Evolutionary conservation across 768 basidiomycete genomes (phyloP).

Genomic region (Psilocybe subaeruginosa): DNA sequence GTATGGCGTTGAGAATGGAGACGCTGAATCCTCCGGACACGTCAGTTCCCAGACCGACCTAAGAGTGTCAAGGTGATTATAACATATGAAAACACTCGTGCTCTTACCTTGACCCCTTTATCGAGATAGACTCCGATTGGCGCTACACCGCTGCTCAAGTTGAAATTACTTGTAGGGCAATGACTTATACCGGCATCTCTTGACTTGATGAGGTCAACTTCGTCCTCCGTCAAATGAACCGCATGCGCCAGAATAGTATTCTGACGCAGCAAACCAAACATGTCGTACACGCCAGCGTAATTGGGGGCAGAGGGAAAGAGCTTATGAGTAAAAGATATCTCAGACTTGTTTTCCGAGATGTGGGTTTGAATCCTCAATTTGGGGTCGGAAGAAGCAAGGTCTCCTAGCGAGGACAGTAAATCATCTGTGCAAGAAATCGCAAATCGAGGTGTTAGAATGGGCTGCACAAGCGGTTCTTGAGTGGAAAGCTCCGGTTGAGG

Average conservation of each 20-base stretch:
- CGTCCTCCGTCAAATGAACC: constrained; percentile 74
- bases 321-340: constrained; percentile 65
- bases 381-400: constrained; percentile 60
- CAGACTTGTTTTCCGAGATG: constrained; percentile 80
- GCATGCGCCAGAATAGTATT: constrained; percentile 92
- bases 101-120: constrained; percentile 76
- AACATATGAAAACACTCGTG: neutral
- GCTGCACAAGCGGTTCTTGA: constrained; percentile 72
- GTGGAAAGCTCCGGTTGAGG: constrained; percentile 21
- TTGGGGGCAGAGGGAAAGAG: constrained; percentile 67
- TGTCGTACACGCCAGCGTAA: constrained; percentile 86
- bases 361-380: constrained; percentile 88
- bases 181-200: constrained; percentile 81
- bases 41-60: constrained; percentile 97
- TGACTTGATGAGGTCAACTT: constrained; percentile 71
- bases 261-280: constrained; percentile 68
- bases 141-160: constrained; percentile 85
- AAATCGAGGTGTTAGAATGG: constrained; percentile 94
- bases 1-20: constrained; percentile 77
- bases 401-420: constrained; percentile 66
- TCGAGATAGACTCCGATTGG: constrained; percentile 81
- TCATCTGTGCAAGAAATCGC: constrained; percentile 84
- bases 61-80: neutral
- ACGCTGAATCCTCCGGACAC: constrained; percentile 86
- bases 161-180: constrained; percentile 94